Conservation (phyloP, 305 asterid genomes). For the Petunia hybrid region DNA sequence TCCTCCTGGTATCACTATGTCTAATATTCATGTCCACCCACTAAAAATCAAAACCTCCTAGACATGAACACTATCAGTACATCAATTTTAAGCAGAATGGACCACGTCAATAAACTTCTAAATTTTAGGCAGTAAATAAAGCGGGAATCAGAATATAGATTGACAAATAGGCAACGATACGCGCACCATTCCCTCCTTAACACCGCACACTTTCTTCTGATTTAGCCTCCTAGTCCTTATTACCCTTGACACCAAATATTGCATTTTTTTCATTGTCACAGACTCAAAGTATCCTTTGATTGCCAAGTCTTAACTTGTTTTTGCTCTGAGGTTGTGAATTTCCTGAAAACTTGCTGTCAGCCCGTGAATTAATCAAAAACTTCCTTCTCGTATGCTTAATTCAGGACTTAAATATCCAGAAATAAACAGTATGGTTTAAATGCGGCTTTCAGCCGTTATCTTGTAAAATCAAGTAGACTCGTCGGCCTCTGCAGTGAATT, state of each 20-base stretch:
- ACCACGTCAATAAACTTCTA: not conserved
- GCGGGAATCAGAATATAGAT: conserved; percentile 8
- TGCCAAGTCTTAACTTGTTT: not conserved
- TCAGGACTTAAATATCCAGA: not conserved
- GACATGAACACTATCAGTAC: not conserved
- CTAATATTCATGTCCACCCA: not conserved
- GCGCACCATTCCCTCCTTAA: not conserved
- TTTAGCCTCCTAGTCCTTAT: conserved; percentile 4
- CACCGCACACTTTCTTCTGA: not conserved
- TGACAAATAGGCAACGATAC: not conserved
- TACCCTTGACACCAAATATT: not conserved
- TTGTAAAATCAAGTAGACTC: conserved; percentile 1
- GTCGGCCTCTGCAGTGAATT: conserved; percentile 8
- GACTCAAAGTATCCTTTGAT: not conserved
- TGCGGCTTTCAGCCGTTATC: conserved; percentile 21
- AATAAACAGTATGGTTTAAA: not conserved
- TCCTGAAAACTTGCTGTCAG: conserved; percentile 5
- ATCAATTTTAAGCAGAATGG: not conserved
- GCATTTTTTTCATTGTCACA: not conserved
- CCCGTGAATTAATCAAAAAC: conserved; percentile 15
- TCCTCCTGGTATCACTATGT: conserved; percentile 8
- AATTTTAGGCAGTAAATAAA: not conserved
- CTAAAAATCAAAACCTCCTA: not conserved
- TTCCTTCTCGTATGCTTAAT: not conserved
- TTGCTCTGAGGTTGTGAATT: conserved; percentile 14